These are phyloP conservation scores for Pleurotus salmoneostramineus DNA, from an alignment of 768 basidiomycete genomes.

Conservation along the genomic window DNA sequence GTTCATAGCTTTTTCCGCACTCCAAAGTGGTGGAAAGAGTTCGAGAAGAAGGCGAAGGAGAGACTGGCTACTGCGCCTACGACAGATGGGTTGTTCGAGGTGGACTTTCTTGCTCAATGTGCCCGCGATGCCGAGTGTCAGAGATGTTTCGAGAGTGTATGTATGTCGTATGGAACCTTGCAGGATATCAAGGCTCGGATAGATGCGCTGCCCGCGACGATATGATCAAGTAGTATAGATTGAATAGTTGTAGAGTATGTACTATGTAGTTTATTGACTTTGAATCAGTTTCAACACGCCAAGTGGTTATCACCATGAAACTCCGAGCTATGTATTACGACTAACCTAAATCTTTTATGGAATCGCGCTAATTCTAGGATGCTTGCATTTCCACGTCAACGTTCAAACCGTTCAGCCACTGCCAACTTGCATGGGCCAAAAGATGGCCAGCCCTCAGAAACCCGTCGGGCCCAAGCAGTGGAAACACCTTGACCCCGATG, in stretches of 20 bases:
- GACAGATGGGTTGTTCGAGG: conserved; percentile 32
- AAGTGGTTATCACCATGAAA: not conserved
- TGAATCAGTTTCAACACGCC: not conserved
- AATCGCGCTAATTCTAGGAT: too few species aligned
- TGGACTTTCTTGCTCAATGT: conserved; percentile 33
- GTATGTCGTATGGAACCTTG: conserved; percentile 23
- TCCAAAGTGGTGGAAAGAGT: conserved; percentile 50
- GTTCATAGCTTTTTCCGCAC: conserved; percentile 15
- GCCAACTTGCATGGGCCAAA: not conserved
- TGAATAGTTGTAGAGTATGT: not conserved
- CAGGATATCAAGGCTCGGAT: conserved; percentile 37
- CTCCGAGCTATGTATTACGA: too few species aligned
- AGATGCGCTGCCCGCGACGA: conserved; percentile 21
- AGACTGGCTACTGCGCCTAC: conserved; percentile 42
- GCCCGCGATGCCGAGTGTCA: conserved; percentile 36
- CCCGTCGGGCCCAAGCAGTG: not conserved
- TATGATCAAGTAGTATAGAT: not conserved
- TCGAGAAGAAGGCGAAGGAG: conserved; percentile 35
- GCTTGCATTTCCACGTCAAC: too few species aligned
- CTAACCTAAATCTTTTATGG: too few species aligned
- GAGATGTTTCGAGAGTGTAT: conserved; percentile 40
- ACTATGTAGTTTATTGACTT: not conserved
- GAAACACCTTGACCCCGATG: not conserved
- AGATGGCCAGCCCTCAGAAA: not conserved
- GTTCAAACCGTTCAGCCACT: too few species aligned